Base-by-base conservation (phyloP, 257 asterid species). In the Lycium barbarum region DNA sequence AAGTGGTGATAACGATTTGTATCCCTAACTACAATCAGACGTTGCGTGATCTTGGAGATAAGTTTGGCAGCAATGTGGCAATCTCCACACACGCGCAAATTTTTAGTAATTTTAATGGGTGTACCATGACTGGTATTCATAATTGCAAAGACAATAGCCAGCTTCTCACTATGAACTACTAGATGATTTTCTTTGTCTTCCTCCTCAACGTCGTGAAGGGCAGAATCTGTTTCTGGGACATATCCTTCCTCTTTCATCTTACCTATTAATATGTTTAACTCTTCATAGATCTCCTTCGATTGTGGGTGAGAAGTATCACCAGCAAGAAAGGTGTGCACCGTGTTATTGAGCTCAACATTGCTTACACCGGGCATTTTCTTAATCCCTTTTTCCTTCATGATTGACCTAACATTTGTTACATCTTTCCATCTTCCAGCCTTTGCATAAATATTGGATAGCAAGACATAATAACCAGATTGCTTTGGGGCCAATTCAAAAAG, bases 161-260 rank as follows among this genome's bases (percentile, higher is more conserved):
- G 79, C 88, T 96, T 96, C 92, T 96, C 98, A 33, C 98, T 94
- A 33, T 96, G 99, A 18, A 94, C 95, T 7, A 85, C 91, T 26
- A 96, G 79, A 84, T 93, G 99, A 83, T 95, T 92, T 83, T 95
- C 98, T 55, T 95, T 96, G 78, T 95, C 99, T 85, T 96, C 99
- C 89, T 93, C 98, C 95, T 95, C 99, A 82, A 95, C 93, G 20
- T 95, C 98, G 26, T 95, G 98, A 86, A 96, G 89, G 7, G 99
- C 94, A 38, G 87, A 85, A 33, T 93, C 94, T 0, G 92, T 95
- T 85, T 88, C 94, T 4, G 98, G 98, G 74, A 93, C 86, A 85
- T 93, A 95, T n/a, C 99, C 98, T 1, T 88, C 89, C 84, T 92
- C 95, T 87, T 92, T 93, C 91, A 93, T 93, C 86, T 95, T 95